These are phyloP conservation scores for Suillus americanus DNA, from an alignment of 768 basidiomycete species.

Conservation along the genomic window DNA sequence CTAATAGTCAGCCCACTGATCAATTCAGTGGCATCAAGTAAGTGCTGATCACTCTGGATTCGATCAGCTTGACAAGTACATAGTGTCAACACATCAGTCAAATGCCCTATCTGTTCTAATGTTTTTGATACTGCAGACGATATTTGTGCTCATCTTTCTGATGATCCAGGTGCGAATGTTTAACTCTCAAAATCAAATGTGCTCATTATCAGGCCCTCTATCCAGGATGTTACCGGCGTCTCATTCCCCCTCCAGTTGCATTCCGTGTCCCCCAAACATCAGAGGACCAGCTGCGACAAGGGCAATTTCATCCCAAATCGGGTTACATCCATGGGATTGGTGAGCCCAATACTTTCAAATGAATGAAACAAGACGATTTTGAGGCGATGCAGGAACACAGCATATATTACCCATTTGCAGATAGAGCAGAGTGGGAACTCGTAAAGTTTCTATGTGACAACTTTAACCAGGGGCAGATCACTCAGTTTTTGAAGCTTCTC, in stretches of 20 bases:
- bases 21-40: not conserved
- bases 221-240: not conserved
- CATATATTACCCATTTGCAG: conserved; percentile 33
- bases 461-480: conserved; percentile 28
- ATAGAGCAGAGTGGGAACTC: conserved; percentile 31
- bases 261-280: not conserved
- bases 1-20: not conserved
- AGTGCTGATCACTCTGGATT: not conserved
- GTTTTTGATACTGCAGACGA: not conserved
- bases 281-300: not conserved
- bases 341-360: not conserved
- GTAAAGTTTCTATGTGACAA: conserved; percentile 26
- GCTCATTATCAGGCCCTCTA: not conserved
- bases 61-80: not conserved
- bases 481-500: conserved; percentile 29
- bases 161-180: not conserved
- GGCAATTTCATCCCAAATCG: not conserved
- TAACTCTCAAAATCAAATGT: not conserved
- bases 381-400: conserved; percentile 11
- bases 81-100: not conserved
- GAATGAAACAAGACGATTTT: not conserved
- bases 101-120: not conserved
- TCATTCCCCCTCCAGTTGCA: not conserved
- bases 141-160: not conserved
- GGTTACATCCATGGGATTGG: not conserved